These are phyloP conservation scores for Collybiopsis luxurians DNA, from an alignment of 768 basidiomycete species.

Conservation along the genomic window DNA sequence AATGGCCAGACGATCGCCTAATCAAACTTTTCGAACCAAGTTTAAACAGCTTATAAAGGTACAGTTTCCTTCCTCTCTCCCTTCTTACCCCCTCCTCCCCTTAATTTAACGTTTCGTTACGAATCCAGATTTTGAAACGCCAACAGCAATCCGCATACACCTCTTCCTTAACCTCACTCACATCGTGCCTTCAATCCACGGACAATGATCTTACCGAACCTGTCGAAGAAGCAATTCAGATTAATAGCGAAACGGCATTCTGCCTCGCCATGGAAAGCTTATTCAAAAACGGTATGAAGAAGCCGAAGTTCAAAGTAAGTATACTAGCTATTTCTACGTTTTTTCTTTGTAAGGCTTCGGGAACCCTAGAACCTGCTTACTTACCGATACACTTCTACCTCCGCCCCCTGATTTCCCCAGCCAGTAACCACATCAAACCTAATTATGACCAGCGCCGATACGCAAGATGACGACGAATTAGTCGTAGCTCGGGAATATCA, in stretches of 20 bases:
- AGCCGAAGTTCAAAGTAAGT: conserved; percentile 45
- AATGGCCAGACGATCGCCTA: conserved; percentile 52
- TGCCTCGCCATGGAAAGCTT: conserved; percentile 41
- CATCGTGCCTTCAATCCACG: conserved; percentile 15
- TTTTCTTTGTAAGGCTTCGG: neutral
- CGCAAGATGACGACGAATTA: conserved; percentile 19
- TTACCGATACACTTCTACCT: too few species aligned
- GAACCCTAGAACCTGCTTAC: too few species aligned
- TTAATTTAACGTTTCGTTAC: neutral
- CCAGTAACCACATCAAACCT: neutral
- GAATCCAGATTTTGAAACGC: conserved; percentile 24
- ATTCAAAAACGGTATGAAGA: conserved; percentile 39
- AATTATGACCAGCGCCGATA: neutral
- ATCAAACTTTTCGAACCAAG: conserved; percentile 41
- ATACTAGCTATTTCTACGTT: neutral
- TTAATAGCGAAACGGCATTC: conserved; percentile 36
- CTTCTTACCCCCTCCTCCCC: too few species aligned
- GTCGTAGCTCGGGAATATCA: conserved; percentile 12
- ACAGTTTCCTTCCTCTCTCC: too few species aligned
- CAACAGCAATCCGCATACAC: conserved; percentile 26
- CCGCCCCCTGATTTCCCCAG: neutral
- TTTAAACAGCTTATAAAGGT: conserved; percentile 36
- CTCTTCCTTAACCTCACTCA: conserved; percentile 24
- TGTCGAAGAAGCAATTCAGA: conserved; percentile 2
- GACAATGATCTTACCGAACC: conserved; percentile 11